Evolutionary conservation across 192 early-diverging fungal genomes (phyloP).

Genomic region (Globomyces pollinis-pini): DNA sequence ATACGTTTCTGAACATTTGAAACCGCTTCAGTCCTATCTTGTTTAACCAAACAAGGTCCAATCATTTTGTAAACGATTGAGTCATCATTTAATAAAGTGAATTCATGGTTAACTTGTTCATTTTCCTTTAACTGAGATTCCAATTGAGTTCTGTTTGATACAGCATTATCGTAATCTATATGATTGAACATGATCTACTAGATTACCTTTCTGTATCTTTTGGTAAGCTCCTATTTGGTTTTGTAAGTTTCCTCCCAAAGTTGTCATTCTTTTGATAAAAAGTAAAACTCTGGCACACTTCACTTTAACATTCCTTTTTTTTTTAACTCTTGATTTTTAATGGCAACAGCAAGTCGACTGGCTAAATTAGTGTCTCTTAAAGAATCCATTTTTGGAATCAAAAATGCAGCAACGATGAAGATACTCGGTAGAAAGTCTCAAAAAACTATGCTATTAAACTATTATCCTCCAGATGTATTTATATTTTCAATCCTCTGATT

Average conservation of each 20-base stretch:
- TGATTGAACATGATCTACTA: neutral
- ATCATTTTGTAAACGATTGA: conserved; percentile 91
- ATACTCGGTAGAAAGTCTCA: neutral
- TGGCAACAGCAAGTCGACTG: neutral
- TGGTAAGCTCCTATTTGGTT: too few relatives aligned
- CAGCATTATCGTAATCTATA: conserved; percentile 31
- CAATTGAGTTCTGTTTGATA: conserved; percentile 68
- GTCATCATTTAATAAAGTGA: conserved; percentile 65
- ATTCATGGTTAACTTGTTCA: conserved; percentile 88
- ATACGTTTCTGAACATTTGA: conserved; percentile 91
- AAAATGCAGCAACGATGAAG: neutral
- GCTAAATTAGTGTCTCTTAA: neutral
- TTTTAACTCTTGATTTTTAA: neutral
- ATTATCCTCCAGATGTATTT: conserved; percentile 3
- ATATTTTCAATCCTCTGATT: too few relatives aligned
- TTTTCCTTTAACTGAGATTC: conserved; percentile 97
- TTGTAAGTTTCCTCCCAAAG: too few relatives aligned
- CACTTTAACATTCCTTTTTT: neutral
- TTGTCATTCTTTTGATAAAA: neutral
- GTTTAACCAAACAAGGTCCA: conserved; percentile 91
- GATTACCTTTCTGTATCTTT: too few relatives aligned
- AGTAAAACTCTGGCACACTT: neutral
- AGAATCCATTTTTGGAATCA: neutral
- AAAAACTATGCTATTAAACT: neutral
- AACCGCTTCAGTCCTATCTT: conserved; percentile 72